Base-by-base conservation (phyloP, 2,329 filamentous ascomycete genomes). In the Bisporella sp. region DNA sequence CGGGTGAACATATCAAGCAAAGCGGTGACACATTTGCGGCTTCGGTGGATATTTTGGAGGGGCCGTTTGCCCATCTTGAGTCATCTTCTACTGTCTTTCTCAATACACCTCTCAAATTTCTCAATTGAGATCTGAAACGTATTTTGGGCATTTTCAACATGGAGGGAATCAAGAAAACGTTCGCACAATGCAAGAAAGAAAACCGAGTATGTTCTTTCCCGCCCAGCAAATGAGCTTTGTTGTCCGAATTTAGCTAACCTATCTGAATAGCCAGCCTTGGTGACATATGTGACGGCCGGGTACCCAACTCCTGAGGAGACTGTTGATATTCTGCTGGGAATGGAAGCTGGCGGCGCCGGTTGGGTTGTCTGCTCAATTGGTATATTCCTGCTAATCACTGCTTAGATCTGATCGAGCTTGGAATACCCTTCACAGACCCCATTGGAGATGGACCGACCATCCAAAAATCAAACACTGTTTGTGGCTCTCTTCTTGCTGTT, bases 361-460 rank as follows among this genome's bases (percentile, higher is more conserved):
- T 74, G 61, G 77, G 31, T 35, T 3, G 30, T 12, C 28, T 48
- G 46, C 40, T 3, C 4, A 45, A 13, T 8, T 28, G 28, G 8
- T 31, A 30, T 32, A 33, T 41, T 42, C 21, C 8, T 50, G 29
- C 48, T 54, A 31, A 54, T 32, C 13, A n/a, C 45, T 29, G 32
- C 46, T 5, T 60, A 89, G 93, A 99, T 69, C 76, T 99, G 54
- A 95, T 99, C 64, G 93, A 99, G 71, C 82, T 99, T 59, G 93
- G 92, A 56, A 84, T 96, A 50, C 93, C 93, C 47, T 99, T 99
- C 73, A 96, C 92, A 63, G 93, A 99, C 68, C 93, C 93, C 52
- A 97, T 97, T 70, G 93, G 92, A 60, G 93, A 99, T 70, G 93
- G 93, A 31, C 93, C 93, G 35, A 96, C 91, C 4, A 97, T 99